Evolutionary conservation across 2,329 filamentous ascomycete species (phyloP).

Genomic region (Aspergillus sp.): DNA sequence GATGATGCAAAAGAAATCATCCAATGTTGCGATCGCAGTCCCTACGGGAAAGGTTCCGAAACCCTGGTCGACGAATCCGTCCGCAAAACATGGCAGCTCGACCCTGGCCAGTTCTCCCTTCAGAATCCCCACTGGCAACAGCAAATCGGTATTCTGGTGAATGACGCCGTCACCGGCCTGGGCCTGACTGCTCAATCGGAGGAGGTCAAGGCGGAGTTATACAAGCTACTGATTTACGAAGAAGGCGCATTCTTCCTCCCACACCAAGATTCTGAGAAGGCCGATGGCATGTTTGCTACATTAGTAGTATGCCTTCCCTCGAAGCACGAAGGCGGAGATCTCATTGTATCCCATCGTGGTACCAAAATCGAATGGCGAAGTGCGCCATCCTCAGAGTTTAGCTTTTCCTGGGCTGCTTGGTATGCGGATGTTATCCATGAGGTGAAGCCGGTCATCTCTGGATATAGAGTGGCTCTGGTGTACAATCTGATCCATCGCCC

Average conservation of each 20-base stretch:
- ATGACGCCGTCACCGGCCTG: slow-evolving; percentile 2
- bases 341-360: slow-evolving; percentile 7
- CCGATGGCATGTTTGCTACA: slow-evolving; percentile 17
- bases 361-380: not conserved
- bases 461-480: slow-evolving; percentile 13
- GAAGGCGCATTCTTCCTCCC: slow-evolving; percentile 11
- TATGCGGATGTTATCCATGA: slow-evolving; percentile 14
- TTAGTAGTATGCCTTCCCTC: slow-evolving; percentile 15
- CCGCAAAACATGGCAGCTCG: slow-evolving; percentile 15
- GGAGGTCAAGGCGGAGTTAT: slow-evolving; percentile 11
- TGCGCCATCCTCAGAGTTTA: slow-evolving; percentile 8
- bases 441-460: slow-evolving; percentile 11
- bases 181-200: not conserved
- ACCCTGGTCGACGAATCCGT: slow-evolving; percentile 15
- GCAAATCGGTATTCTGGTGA: not conserved
- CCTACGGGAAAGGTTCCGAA: slow-evolving; percentile 16
- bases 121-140: slow-evolving; percentile 8
- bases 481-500: slow-evolving; percentile 17
- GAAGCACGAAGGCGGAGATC: slow-evolving; percentile 14
- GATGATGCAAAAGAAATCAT: slow-evolving; percentile 3
- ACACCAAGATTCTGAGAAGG: slow-evolving; percentile 14
- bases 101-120: slow-evolving; percentile 11
- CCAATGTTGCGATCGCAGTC: slow-evolving; percentile 5
- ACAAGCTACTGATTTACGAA: slow-evolving; percentile 17
- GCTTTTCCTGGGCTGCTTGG: slow-evolving; percentile 11